Evolutionary conservation across 2,329 filamentous ascomycete genomes (phyloP), one percentile per base, ranked within the genome.

Genomic region (Colletotrichum brevisporum): DNA sequence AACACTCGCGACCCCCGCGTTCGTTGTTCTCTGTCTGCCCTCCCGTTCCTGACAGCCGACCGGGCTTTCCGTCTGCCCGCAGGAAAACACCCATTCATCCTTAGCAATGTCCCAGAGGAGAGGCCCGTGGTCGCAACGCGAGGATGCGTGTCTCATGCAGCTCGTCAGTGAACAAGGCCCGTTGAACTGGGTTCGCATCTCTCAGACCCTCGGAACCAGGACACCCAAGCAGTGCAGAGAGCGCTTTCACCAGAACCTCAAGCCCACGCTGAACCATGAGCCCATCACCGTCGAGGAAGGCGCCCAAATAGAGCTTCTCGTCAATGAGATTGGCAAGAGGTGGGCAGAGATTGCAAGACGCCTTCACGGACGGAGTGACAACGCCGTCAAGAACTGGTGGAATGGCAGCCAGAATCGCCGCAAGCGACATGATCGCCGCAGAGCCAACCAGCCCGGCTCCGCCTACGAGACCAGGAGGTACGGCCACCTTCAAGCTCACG

Each of bases 381-480:
- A 98, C 76, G 92, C 94, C 31, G 94, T 98, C 72, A 98, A 98
- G 88, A 98, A 98, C 81, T 98, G 94, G 94, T 97, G 93, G 93
- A 97, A 97, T 78, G 94, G 95, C 57, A 93, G 92, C 78, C 92
- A 95, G 87, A 97, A 97, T 83, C 90, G 94, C 76, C 87, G 92
- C 75, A 87, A 85, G 76, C 84, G 90, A 73, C 79, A 84, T 60
- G 78, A 82, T 71, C 80, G 83, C 45, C 78, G 78, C 72, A 83
- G 78, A 72, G 75, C 75, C 27, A 68, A 70, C 3, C 71, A 74
- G 10, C 24, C 52, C 60, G 72, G 73, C 58, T 73, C 75, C 48
- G 69, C 70, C 62, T 74, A 75, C 67, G 73, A 74, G 56, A 50
- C 62, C 56, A 55, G 55, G 24, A 64, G 55, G 59, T 71, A 71